Conservation (phyloP, 495 filamentous ascomycete species). For the Pyronema omphalodes region DNA sequence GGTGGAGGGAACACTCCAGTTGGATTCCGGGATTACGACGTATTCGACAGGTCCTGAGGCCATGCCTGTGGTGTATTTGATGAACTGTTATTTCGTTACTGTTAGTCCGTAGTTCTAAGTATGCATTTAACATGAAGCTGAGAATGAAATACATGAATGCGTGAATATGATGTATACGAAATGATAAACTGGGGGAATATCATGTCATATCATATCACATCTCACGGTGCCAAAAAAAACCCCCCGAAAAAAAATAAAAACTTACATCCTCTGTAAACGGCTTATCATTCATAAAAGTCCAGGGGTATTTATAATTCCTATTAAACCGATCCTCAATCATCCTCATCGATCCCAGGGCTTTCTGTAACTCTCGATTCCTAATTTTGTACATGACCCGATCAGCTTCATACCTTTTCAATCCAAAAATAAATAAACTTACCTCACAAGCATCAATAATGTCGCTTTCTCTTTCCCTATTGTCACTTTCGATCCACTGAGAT, state of each 20-base stretch:
- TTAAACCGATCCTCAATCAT: slow-evolving; percentile 35
- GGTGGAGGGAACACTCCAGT: slow-evolving; percentile 79
- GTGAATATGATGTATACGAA: slow-evolving; percentile 70
- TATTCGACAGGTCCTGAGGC: slow-evolving; percentile 33
- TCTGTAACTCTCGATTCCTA: slow-evolving; percentile 20
- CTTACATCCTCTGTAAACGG: slow-evolving; percentile 62
- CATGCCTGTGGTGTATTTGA: slow-evolving; percentile 15
- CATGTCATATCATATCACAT: too few species aligned
- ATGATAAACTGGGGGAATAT: background rate
- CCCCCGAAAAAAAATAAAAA: too few species aligned
- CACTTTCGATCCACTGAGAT: background rate
- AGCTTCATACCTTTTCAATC: slow-evolving; percentile 1
- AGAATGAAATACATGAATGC: slow-evolving; percentile 63
- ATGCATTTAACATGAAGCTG: background rate
- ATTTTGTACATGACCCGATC: background rate
- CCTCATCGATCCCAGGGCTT: slow-evolving; percentile 22
- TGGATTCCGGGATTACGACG: slow-evolving; percentile 60
- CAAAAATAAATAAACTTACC: slow-evolving; percentile 9
- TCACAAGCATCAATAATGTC: slow-evolving; percentile 22
- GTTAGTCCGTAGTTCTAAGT: background rate
- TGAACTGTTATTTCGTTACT: slow-evolving; percentile 2
- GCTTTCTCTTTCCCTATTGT: slow-evolving; percentile 21
- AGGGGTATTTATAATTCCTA: slow-evolving; percentile 95
- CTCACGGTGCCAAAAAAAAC: too few species aligned
- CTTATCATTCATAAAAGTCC: slow-evolving; percentile 96